Evolutionary conservation across 106 monocot genomes (phyloP), one percentile per base, ranked within the genome.

Genomic region (Apostasia ramifera): DNA sequence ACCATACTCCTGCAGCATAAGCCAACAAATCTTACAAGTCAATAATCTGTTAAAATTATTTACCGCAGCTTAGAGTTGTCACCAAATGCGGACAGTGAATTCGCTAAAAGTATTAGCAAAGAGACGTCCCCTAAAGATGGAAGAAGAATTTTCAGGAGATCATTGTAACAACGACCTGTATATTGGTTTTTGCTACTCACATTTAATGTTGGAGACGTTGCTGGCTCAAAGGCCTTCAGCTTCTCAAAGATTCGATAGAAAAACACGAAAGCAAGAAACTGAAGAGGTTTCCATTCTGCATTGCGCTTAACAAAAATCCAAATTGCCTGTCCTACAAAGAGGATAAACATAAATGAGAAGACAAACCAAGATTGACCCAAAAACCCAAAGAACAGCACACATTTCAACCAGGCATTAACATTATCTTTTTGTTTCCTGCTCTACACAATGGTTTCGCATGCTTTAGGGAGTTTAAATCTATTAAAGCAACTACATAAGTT

Each of bases 171-270:
- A 50, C 50, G 4, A 50, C 50, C 8, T 50, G 50, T 43, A 70
- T 44, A 55, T 1, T 8, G n/a, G 46, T 61, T 8, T 5, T 5
- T 59, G 48, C 76, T 39, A 73, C 92, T 81, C 70, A 89, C 93
- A 81, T 74, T 80, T 9, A 81, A 73, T 66, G 79, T 80, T 39
- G 87, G 70, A 51, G 89, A 70, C 42, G 59, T 74, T 55, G 63
- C 72, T 61, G 94, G 91, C 73, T 94, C 94, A 79, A 68, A 81
- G 51, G 91, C 48, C 74, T 83, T 94, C 66, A 94, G 55, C 74
- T 94, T 94, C 70, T 94, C 91, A 82, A 95, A 88, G 69, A 95
- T 84, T 74, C 95, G 63, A 70, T 95, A 95, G 73, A 91, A 91
- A 73, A 83, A 95, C 9, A 66, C 74, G 61, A 91, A 88, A 39